phyloP scores from a whole-genome alignment of 2,329 filamentous ascomycete genomes.

The Thielaviopsis ethacetica region DNA sequence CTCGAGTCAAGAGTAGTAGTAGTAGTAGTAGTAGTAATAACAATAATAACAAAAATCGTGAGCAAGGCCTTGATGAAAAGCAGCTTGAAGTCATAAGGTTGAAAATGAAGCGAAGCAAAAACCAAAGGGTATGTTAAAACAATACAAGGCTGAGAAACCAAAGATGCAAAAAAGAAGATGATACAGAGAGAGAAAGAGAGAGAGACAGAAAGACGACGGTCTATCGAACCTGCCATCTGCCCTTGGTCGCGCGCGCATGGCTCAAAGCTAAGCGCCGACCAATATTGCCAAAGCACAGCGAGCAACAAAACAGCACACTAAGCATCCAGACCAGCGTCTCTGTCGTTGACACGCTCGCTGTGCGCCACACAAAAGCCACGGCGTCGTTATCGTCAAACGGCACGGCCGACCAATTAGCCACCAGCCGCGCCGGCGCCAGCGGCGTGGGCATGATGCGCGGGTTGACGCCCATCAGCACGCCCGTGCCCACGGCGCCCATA shows the following conservation, averaged over 20 bases:
- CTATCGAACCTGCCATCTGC: slow-evolving; percentile 22
- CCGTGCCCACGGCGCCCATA: slow-evolving; percentile 60
- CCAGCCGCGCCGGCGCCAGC: slow-evolving; percentile 22
- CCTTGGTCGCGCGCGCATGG: slow-evolving; percentile 23
- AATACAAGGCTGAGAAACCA: neutral
- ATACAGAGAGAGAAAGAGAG: neutral
- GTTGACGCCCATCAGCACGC: slow-evolving; percentile 55
- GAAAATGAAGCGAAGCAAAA: neutral
- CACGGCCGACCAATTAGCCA: slow-evolving; percentile 9
- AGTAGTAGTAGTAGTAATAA: neutral
- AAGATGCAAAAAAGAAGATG: neutral
- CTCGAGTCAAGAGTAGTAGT: neutral
- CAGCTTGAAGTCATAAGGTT: neutral
- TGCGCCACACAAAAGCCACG: slow-evolving; percentile 31
- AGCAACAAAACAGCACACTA: slow-evolving; percentile 87
- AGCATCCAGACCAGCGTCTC: slow-evolving; percentile 76
- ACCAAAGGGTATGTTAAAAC: neutral
- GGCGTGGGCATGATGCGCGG: slow-evolving; percentile 64
- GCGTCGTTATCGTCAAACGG: slow-evolving; percentile 11
- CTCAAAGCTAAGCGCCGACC: slow-evolving; percentile 59
- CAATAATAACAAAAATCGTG: neutral
- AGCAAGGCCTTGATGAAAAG: slow-evolving; percentile 5
- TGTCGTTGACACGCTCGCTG: slow-evolving; percentile 45
- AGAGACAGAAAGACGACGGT: neutral
- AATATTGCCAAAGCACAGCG: slow-evolving; percentile 91